Base-by-base conservation (phyloP, 164 flowering plant genomes). In the Liriodendron chinense region DNA sequence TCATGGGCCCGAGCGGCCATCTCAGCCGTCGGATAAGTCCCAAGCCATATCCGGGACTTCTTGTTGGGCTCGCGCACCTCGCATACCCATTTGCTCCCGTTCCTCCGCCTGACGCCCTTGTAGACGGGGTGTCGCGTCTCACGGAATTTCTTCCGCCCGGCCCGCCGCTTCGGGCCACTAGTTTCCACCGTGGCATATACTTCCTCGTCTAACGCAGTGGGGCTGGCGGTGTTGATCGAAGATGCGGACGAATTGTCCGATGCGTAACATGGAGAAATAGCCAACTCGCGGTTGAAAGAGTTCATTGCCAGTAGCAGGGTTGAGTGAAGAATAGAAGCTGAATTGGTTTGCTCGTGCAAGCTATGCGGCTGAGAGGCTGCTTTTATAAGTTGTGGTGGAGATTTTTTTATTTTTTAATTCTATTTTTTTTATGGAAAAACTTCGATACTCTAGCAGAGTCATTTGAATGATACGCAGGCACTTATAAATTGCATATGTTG, bases 111-210 rank as follows among this genome's bases (percentile, higher is more conserved):
- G 1, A 91, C 90, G 0, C 95, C 93, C 2, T 91, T 76, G 78
- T 83, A 91, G 4, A 91, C 87, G 10, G 95, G 92, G 83, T 91
- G 95, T 14, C 95, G 72, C 1, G 93, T 91, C 83, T 91, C 96
- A 77, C 83, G 78, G 72, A 91, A 91, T 82, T 91, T 91, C 85
- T 87, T 88, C 69, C 96, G 49, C 0, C 96, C 93, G 0, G 92
- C 91, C 3, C 82, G 73, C 75, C 86, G 86, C 82, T 91, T 91
- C 1, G 77, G 77, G 18, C 25, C 4, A 28, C 16, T 43, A 12
- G 71, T 22, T 24, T 65, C 70, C 25, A 72, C 24, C 13, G 56
- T 72, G 6, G 74, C 20, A 50, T 10, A 59, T 3, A 18, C 8
- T 10, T 59, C 68, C 14, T 28, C 74, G 59, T 53, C 59, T 18